Evolutionary conservation across 2,329 filamentous ascomycete species (phyloP), one percentile per base, ranked within the genome.

Genomic region (Cyphellophora attinorum): DNA sequence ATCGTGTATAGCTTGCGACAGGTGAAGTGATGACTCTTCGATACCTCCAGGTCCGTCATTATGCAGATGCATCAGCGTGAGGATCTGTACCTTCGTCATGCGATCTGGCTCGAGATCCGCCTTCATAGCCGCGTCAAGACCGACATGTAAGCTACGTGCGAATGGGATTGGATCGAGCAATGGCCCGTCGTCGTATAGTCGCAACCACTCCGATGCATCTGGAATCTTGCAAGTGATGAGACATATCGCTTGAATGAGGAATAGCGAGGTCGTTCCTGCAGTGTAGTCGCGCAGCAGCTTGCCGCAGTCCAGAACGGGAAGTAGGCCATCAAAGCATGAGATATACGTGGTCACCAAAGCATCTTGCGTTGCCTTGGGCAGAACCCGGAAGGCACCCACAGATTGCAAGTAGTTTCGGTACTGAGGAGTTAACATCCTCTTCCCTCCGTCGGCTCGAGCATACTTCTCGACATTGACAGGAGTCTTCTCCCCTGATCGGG

Each of bases 1-100:
- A 31, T 60, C 57, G 33, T 61, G 59, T 28, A 61, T 59, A 8
- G 59, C 59, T 38, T 58, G 54, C 12, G 54, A 56, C 11, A 61
- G 50, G 28, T 60, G 55, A 36, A 60, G 45, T 16, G 59, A 60
- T 16, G 59, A 58, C 5, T 57, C 47, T 34, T 62, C 59, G 5
- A 55, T 54, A 11, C 59, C 59, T 38, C 59, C 57, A 19, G 58
- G 51, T 4, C 58, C 58, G 35, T 62, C 59, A 29, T 53, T 59
- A 36, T 62, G 59, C 14, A 62, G 40, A 23, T 58, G 60, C 53
- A 62, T 58, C 29, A 62, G 40, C 5, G 58, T 55, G 27, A 61
- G 40, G 11, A 55, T 48, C 29, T 56, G 57, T 17, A 61, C 59
- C 13, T 58, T 52, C 11, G 53, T 57, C 19, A 59, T 41, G 15